Evolutionary conservation across 2,329 filamentous ascomycete species (phyloP).

Genomic region (Westerdykella aurantiaca): DNA sequence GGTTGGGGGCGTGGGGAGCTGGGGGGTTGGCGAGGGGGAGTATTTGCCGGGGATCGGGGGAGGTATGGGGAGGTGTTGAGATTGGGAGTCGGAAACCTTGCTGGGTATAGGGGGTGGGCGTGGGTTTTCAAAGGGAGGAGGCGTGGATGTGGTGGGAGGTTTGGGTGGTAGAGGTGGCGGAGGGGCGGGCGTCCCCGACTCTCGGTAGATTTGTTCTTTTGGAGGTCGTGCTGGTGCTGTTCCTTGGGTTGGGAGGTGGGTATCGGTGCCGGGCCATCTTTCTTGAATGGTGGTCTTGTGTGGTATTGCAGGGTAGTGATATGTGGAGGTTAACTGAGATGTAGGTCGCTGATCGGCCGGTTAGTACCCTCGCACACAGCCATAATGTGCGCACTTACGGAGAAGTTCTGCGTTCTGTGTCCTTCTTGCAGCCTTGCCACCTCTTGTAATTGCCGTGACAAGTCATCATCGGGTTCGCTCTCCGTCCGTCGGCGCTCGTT

Average conservation of each 20-base stretch:
- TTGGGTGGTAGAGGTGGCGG: slow-evolving; percentile 29
- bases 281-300: slow-evolving; percentile 32
- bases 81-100: slow-evolving; percentile 13
- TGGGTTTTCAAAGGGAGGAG: slow-evolving; percentile 6
- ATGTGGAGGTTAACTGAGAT: slow-evolving; percentile 26
- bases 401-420: slow-evolving; percentile 18
- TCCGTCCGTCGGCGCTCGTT: slow-evolving; percentile 26
- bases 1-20: slow-evolving; percentile 25
- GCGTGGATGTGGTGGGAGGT: slow-evolving; percentile 15
- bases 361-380: slow-evolving; percentile 7
- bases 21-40: slow-evolving; percentile 19
- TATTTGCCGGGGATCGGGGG: slow-evolving; percentile 24
- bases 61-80: background rate
- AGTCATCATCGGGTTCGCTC: slow-evolving; percentile 42
- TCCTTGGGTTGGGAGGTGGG: slow-evolving; percentile 4
- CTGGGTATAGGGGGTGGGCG: slow-evolving; percentile 28
- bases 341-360: slow-evolving; percentile 15
- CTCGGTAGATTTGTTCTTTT: slow-evolving; percentile 23
- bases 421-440: slow-evolving; percentile 37
- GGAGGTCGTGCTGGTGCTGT: slow-evolving; percentile 38
- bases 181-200: slow-evolving; percentile 17
- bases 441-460: slow-evolving; percentile 50
- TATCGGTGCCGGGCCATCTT: slow-evolving; percentile 24
- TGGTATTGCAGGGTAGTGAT: slow-evolving; percentile 44
- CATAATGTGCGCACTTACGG: slow-evolving; percentile 11